Evolutionary conservation across 1,284 basidiomycete genomes (phyloP), one percentile per base, ranked within the genome.

Genomic region (Heterobasidion irregulare): DNA sequence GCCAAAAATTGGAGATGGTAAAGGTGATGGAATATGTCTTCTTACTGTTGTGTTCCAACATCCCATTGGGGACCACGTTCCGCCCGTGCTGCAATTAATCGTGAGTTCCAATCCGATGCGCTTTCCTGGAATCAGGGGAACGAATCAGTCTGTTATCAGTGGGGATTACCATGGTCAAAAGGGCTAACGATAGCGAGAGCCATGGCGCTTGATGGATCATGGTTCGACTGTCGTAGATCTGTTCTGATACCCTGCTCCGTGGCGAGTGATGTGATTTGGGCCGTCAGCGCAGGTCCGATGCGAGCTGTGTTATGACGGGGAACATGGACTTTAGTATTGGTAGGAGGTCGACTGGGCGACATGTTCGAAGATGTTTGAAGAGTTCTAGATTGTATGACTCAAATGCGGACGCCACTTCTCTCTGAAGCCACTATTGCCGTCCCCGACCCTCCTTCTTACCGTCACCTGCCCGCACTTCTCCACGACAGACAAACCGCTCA

Each of bases 11-110:
- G n/a, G 9, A 18, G 49, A 44, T 45, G 48, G 45, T 36, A 49
- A 38, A 46, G 19, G 13, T 10, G 38, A 57, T 46, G 33, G n/a
- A 49, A 13, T 46, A 9, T 18, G 44, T 18, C 12, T 10, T 41
- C 77, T 61, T 60, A 92, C 89, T 86, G 82, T 67, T 92, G 89
- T 18, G 89, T 89, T 19, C 86, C 86, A 41, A 91, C 75, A 66
- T 92, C 89, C 89, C 89, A 92, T 62, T 90, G 89, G 5, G 89
- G 89, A 0, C 89, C 89, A 58, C 89, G 75, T 57, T 85, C 81
- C 8, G 89, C 89, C 43, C 89, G 79, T 5, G 89, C 89, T 41
- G 82, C 86, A 57, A 82, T 78, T 49, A 92, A 72, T 51, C 89
- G 64, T 0, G 89, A 90, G 62, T 92, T 92, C 89, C 89, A 92